Percentiles rank a stretch among this genome's conserved stretches.
Conservation (phyloP, 2,329 filamentous ascomycete genomes). For the Penicillium sp. region DNA sequence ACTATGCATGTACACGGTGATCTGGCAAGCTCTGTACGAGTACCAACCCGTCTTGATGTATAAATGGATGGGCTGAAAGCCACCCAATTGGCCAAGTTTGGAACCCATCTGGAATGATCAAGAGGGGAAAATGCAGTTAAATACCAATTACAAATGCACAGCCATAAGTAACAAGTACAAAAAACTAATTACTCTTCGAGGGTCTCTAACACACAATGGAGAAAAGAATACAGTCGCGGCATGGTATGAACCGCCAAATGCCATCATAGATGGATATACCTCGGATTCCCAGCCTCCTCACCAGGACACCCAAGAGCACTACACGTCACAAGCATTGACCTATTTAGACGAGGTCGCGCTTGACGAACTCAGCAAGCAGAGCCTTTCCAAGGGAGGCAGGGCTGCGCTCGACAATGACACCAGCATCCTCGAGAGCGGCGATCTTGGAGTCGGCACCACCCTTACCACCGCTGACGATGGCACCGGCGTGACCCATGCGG, state of each 20-base stretch:
- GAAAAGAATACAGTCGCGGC: constrained; percentile 31
- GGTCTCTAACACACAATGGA: constrained; percentile 36
- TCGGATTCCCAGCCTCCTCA: constrained; percentile 16
- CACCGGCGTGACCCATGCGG: constrained; percentile 98
- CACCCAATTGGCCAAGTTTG: neutral
- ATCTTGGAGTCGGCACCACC: constrained; percentile 99
- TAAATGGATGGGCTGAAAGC: neutral
- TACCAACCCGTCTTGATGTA: neutral
- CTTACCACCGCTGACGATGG: constrained; percentile 96
- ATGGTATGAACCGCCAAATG: constrained; percentile 22
- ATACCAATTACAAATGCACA: constrained; percentile 1
- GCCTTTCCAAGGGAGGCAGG: constrained; percentile 91
- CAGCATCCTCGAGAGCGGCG: constrained; percentile 84
- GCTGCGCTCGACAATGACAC: constrained; percentile 94
- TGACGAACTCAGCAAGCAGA: constrained; percentile 91
- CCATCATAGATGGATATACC: constrained; percentile 22
- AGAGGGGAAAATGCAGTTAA: neutral
- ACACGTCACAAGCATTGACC: constrained; percentile 15
- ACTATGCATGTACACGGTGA: neutral
- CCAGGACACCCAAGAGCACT: constrained; percentile 17
- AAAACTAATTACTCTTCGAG: constrained; percentile 36
- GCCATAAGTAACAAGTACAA: constrained; percentile 26
- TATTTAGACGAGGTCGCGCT: constrained; percentile 84
- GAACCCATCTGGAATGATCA: neutral
- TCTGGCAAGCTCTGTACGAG: too few relatives aligned